Evolutionary conservation across 192 early-diverging fungal genomes (phyloP).

Genomic region (Umbelopsis isabellina): DNA sequence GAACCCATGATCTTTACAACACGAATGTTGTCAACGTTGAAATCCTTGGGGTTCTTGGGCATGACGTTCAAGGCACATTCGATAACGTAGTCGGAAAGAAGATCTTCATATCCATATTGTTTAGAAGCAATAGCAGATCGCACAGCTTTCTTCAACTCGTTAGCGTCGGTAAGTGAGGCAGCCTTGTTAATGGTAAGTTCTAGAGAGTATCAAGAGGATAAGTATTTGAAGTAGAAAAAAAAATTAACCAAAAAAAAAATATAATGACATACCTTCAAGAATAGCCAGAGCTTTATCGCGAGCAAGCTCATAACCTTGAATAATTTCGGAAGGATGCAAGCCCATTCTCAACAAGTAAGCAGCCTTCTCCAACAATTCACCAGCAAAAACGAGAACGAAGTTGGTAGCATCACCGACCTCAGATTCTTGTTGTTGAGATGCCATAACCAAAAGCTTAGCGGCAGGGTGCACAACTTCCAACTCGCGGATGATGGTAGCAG

Average conservation of each 20-base stretch:
- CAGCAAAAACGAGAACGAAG: slow-evolving; percentile 92
- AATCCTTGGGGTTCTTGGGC: slow-evolving; percentile 85
- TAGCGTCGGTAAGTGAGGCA: slow-evolving; percentile 47
- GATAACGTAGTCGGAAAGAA: slow-evolving; percentile 79
- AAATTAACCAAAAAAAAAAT: slow-evolving; percentile 12
- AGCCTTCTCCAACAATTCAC: slow-evolving; percentile 93
- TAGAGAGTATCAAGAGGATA: slow-evolving; percentile 19
- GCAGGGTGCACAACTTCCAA: slow-evolving; percentile 98
- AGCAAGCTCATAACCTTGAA: slow-evolving; percentile 93
- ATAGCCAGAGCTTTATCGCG: slow-evolving; percentile 79
- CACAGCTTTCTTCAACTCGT: slow-evolving; percentile 77
- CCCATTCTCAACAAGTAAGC: slow-evolving; percentile 94
- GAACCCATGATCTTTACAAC: slow-evolving; percentile 98
- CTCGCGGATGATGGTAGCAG: slow-evolving; percentile 97
- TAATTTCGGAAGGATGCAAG: slow-evolving; percentile 91
- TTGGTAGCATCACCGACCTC: slow-evolving; percentile 98
- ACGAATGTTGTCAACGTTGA: slow-evolving; percentile 95
- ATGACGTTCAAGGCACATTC: slow-evolving; percentile 86
- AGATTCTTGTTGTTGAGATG: slow-evolving; percentile 95
- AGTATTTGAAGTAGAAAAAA: slow-evolving; percentile 3
- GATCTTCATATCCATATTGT: slow-evolving; percentile 94
- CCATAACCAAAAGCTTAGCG: slow-evolving; percentile 94
- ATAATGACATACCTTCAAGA: slow-evolving; percentile 65
- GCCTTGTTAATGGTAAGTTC: slow-evolving; percentile 72
- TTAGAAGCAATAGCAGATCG: slow-evolving; percentile 85